A percentile compares a stretch with the other conserved stretches of the same genome.
Conservation (phyloP, 2,329 filamentous ascomycete species). For the Gaeumannomyces sp. region DNA sequence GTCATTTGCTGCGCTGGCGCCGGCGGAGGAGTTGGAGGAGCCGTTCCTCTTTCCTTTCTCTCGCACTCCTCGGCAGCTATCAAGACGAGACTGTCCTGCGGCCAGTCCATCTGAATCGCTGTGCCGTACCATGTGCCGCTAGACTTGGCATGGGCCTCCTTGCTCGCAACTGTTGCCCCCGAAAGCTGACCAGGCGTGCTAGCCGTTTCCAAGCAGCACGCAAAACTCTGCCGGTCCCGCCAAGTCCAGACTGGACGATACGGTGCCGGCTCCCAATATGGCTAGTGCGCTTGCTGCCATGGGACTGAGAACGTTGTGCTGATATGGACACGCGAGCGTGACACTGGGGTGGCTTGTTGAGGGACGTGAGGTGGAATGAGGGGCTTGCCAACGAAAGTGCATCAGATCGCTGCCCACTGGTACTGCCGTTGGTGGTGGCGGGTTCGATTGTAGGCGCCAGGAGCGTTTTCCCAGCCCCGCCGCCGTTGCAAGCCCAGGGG, state of each 20-base stretch:
- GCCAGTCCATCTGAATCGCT: slow-evolving; percentile 9
- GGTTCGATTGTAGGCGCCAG: background rate
- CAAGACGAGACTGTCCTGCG: slow-evolving; percentile 10
- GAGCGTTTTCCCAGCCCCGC: slow-evolving; percentile 9
- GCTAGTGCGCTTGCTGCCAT: background rate
- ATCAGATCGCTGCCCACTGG: background rate
- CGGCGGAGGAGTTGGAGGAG: background rate
- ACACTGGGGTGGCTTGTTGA: background rate
- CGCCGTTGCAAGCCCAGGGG: slow-evolving; percentile 9
- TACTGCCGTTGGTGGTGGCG: background rate
- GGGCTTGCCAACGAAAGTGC: too few relatives aligned
- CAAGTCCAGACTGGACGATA: background rate
- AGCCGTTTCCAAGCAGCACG: background rate
- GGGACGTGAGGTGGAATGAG: background rate
- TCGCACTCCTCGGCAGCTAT: background rate
- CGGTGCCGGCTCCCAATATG: background rate
- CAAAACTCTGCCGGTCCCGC: background rate
- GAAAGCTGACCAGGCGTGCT: background rate
- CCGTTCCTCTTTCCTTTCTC: background rate
- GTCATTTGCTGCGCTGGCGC: background rate
- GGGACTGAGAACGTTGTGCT: background rate
- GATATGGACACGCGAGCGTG: background rate
- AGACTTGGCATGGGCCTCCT: slow-evolving; percentile 7
- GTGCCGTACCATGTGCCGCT: background rate
- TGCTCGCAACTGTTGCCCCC: slow-evolving; percentile 12